Conservation (phyloP, 108 stramenopile genomes). For the Mediolabrus comicus region DNA sequence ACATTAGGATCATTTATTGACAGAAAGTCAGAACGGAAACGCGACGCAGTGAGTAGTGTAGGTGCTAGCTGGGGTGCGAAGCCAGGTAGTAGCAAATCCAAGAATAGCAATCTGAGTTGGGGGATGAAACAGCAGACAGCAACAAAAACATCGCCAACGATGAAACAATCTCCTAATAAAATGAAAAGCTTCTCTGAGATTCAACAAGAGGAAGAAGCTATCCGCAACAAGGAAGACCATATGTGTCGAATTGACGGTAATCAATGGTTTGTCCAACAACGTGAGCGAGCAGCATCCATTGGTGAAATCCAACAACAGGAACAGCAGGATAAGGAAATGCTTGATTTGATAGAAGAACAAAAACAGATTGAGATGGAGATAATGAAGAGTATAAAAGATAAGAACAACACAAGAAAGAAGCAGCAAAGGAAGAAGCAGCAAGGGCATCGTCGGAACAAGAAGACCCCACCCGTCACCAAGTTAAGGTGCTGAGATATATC, state of each 20-base stretch:
- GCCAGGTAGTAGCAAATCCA: neutral
- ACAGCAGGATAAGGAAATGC: slow-evolving; percentile 51
- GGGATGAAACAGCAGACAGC: slow-evolving; percentile 13
- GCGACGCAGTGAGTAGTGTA: slow-evolving; percentile 3
- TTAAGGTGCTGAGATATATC: neutral
- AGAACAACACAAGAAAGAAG: slow-evolving; percentile 22
- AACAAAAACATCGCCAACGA: neutral
- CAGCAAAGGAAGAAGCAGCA: slow-evolving; percentile 22
- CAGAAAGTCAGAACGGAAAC: slow-evolving; percentile 7
- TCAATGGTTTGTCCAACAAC: slow-evolving; percentile 70
- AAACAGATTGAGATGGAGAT: slow-evolving; percentile 70
- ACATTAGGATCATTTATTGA: slow-evolving; percentile 30
- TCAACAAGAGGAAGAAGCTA: slow-evolving; percentile 68
- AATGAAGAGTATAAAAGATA: slow-evolving; percentile 26
- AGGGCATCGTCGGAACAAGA: neutral
- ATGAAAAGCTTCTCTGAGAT: slow-evolving; percentile 56
- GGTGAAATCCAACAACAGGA: slow-evolving; percentile 63
- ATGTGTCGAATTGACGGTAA: slow-evolving; percentile 45
- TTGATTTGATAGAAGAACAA: slow-evolving; percentile 69
- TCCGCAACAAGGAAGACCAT: slow-evolving; percentile 53
- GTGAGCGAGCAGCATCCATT: slow-evolving; percentile 79
- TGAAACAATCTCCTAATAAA: neutral
- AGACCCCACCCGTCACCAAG: neutral
- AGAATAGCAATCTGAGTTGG: slow-evolving; percentile 8
- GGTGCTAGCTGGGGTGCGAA: slow-evolving; percentile 16